Evolutionary conservation across 2,329 filamentous ascomycete species (phyloP).

Genomic region (Colletotrichum limetticola): DNA sequence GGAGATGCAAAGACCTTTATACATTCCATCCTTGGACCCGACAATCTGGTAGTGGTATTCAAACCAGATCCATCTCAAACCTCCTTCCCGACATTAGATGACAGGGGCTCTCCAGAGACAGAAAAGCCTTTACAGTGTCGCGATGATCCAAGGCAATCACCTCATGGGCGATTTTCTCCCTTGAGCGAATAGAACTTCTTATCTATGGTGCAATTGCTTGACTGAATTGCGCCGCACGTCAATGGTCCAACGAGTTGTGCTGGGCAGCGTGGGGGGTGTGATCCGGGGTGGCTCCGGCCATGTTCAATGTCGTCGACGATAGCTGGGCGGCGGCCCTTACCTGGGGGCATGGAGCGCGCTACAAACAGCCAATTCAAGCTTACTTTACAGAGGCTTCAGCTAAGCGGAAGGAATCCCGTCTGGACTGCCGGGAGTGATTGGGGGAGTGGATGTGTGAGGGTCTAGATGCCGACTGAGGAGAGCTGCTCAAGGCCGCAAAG

Average conservation of each 20-base stretch:
- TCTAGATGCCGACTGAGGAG: not conserved
- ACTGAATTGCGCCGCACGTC: conserved; percentile 22
- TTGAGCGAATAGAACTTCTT: conserved; percentile 17
- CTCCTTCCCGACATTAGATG: not conserved
- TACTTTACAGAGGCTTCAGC: not conserved
- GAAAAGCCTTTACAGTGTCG: conserved; percentile 12
- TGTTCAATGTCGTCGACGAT: not conserved
- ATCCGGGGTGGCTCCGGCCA: conserved; percentile 16
- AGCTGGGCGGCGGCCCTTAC: not conserved
- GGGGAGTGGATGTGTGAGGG: not conserved
- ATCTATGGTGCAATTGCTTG: conserved; percentile 36
- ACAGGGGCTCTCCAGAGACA: not conserved
- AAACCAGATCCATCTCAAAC: not conserved
- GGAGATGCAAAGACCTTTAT: conserved; percentile 33
- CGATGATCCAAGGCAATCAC: conserved; percentile 25
- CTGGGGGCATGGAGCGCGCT: not conserved
- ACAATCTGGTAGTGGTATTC: conserved; percentile 7
- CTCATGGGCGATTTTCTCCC: conserved; percentile 5
- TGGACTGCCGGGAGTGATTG: not conserved
- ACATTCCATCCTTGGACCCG: conserved; percentile 11
- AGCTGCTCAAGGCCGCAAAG: not conserved
- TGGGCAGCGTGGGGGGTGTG: conserved; percentile 16
- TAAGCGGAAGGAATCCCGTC: conserved; percentile 19
- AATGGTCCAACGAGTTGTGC: conserved; percentile 5
- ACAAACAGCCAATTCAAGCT: not conserved